Evolutionary conservation across 1,284 basidiomycete genomes (phyloP).

Genomic region (Coniophora puteana): DNA sequence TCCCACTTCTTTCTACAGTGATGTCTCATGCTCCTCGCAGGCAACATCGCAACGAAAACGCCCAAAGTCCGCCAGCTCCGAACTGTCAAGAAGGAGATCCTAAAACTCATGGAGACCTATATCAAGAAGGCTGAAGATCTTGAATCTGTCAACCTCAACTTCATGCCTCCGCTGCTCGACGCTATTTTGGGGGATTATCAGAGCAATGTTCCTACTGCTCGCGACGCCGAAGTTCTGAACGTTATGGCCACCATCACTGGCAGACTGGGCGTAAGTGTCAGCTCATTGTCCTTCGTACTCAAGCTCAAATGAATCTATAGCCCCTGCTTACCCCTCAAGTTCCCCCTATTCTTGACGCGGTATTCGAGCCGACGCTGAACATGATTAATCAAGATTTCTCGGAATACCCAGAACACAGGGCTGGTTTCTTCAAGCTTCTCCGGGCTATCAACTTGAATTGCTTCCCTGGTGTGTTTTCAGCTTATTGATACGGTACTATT

Average conservation of each 20-base stretch:
- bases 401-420: constrained; percentile 97
- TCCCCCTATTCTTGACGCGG: constrained; percentile 93
- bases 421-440: constrained; percentile 96
- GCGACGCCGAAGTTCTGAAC: constrained; percentile 97
- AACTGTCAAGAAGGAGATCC: constrained; percentile 98
- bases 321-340: constrained; percentile 89
- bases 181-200: constrained; percentile 97
- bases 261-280: constrained; percentile 71
- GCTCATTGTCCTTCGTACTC: not conserved
- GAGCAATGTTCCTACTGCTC: constrained; percentile 88
- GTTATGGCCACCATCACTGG: constrained; percentile 97
- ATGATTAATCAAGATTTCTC: constrained; percentile 99
- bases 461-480: constrained; percentile 75
- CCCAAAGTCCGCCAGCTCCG: constrained; percentile 93
- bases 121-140: constrained; percentile 96
- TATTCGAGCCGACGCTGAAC: constrained; percentile 95
- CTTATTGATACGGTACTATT: not conserved
- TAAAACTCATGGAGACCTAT: constrained; percentile 97
- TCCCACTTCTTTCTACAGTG: not conserved
- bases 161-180: constrained; percentile 95
- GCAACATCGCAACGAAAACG: constrained; percentile 93
- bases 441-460: constrained; percentile 92
- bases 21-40: constrained; percentile 34
- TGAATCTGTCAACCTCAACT: constrained; percentile 86
- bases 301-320: constrained; percentile 35